A percentile compares a stretch with the other conserved stretches of the same genome.
phyloP scores from a whole-genome alignment of 805 yeast genomes.

The Schwanniomyces occidentalis region DNA sequence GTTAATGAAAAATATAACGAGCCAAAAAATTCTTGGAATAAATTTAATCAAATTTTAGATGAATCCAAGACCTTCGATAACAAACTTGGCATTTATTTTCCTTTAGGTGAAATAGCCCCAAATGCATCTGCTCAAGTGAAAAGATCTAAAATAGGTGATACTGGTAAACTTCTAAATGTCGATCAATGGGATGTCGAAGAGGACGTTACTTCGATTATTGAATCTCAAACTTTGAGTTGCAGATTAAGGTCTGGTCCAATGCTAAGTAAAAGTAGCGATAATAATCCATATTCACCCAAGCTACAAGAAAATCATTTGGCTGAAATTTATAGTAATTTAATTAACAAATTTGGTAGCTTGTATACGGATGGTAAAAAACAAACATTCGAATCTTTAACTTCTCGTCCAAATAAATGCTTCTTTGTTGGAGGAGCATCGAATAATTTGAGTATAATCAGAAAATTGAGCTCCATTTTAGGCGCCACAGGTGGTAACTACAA shows the following conservation, averaged over 20 bases:
- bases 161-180: slow-evolving; percentile 23
- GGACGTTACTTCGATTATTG: slow-evolving; percentile 78
- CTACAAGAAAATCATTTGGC: slow-evolving; percentile 13
- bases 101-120: slow-evolving; percentile 90
- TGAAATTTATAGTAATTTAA: slow-evolving; percentile 25
- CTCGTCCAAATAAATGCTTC: slow-evolving; percentile 67
- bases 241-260: slow-evolving; percentile 78
- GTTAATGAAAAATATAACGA: slow-evolving; percentile 48
- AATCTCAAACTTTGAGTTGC: slow-evolving; percentile 84
- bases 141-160: slow-evolving; percentile 44
- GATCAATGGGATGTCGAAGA: slow-evolving; percentile 50
- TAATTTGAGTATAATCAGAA: slow-evolving; percentile 64
- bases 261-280: slow-evolving; percentile 38
- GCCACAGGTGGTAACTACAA: slow-evolving; percentile 64
- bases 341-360: slow-evolving; percentile 40
- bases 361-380: slow-evolving; percentile 53
- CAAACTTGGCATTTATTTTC: slow-evolving; percentile 78
- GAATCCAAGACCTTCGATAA: slow-evolving; percentile 33
- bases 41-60: slow-evolving; percentile 58
- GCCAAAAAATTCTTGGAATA: slow-evolving; percentile 50
- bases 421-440: slow-evolving; percentile 89
- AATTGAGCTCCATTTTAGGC: slow-evolving; percentile 71
- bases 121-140: slow-evolving; percentile 66
- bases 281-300: slow-evolving; percentile 7
- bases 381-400: slow-evolving; percentile 39